A percentile compares a stretch with the other conserved stretches of the same genome.
phyloP scores from a whole-genome alignment of 495 filamentous ascomycete species.

The Staphylotrichum tortipilum region DNA sequence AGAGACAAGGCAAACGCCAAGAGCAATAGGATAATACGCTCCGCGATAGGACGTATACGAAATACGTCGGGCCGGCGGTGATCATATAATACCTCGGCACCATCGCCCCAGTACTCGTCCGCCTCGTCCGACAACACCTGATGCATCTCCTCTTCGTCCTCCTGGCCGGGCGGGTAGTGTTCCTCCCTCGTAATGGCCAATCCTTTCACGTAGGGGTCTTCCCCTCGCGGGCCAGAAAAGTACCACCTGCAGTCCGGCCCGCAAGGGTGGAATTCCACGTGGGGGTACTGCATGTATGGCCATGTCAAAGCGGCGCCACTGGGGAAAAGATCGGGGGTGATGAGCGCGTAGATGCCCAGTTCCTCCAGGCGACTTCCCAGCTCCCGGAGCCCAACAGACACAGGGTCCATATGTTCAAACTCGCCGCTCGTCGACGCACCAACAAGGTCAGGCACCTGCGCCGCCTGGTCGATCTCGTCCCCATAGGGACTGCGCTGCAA shows the following conservation, averaged over 20 bases:
- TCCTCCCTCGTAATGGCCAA: background rate
- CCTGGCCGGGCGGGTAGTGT: background rate
- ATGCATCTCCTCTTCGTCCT: no score
- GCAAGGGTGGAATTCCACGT: slow-evolving; percentile 21
- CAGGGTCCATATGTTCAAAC: background rate
- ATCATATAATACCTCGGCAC: background rate
- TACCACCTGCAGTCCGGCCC: slow-evolving; percentile 2
- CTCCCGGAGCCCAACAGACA: background rate
- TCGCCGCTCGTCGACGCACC: background rate
- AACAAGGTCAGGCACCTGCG: slow-evolving; percentile 3
- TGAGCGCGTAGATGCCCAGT: background rate
- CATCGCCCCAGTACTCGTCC: background rate
- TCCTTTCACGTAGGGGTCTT: background rate
- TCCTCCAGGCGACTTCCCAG: slow-evolving; percentile 3
- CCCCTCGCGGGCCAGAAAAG: slow-evolving; percentile 2
- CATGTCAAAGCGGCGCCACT: slow-evolving; percentile 5
- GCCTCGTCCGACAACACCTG: no score
- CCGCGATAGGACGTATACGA: background rate
- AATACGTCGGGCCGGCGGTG: background rate
- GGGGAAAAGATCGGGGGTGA: slow-evolving; percentile 27
- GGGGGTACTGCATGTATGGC: slow-evolving; percentile 23
- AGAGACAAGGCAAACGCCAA: background rate
- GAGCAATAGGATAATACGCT: background rate
- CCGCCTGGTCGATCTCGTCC: background rate
- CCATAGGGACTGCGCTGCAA: background rate